A percentile compares a stretch with the other conserved stretches of the same genome.
Conservation (phyloP, 257 asterid species). For the Ehretia macrophylla region DNA sequence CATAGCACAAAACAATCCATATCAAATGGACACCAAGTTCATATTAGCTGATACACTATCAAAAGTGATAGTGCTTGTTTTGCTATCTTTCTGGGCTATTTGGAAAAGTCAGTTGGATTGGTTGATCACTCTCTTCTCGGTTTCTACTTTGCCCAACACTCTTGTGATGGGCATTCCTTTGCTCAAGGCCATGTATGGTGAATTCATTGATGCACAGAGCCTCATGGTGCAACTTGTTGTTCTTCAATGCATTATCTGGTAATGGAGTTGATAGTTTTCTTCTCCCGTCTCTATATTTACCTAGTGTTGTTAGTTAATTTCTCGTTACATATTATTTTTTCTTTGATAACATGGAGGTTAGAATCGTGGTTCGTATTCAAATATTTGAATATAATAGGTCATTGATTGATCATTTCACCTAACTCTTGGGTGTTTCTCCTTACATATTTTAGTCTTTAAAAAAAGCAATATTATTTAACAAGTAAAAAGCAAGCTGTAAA, state of each 20-base stretch:
- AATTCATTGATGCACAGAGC: constrained; percentile 37
- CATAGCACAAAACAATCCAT: constrained; percentile 71
- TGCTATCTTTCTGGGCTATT: constrained; percentile 41
- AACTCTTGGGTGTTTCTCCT: no score
- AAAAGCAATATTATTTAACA: no score
- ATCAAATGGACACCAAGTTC: constrained; percentile 56
- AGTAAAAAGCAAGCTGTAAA: no score
- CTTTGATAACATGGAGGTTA: no score
- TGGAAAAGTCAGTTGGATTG: constrained; percentile 44
- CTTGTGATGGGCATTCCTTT: constrained; percentile 73
- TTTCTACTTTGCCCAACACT: constrained; percentile 76
- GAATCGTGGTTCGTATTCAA: no score
- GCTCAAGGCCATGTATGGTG: constrained; percentile 75
- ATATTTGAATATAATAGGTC: no score
- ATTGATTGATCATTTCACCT: no score
- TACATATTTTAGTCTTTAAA: no score
- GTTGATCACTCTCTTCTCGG: constrained; percentile 63
- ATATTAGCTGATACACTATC: constrained; percentile 59
- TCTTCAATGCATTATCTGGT: constrained; percentile 80
- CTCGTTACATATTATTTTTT: background rate
- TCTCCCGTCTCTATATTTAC: background rate
- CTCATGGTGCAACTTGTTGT: constrained; percentile 74
- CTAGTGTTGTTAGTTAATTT: background rate
- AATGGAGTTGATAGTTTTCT: background rate
- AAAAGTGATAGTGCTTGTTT: constrained; percentile 32